Conservation (phyloP, 139 green algal species). For the Volvox africanus region DNA sequence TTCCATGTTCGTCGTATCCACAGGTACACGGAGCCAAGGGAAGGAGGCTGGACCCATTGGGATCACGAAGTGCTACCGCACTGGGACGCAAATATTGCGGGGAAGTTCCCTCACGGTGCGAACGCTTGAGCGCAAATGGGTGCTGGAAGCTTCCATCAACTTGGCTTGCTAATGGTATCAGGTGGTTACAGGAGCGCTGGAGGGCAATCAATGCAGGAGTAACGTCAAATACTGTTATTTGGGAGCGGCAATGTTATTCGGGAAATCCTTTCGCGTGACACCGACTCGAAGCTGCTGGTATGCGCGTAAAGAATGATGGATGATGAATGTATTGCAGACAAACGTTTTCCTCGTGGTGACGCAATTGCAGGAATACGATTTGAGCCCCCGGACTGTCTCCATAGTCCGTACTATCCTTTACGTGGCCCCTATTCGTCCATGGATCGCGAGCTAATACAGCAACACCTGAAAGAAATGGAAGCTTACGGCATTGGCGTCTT, state of each 20-base stretch:
- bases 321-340: too few relatives aligned
- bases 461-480: conserved; percentile 57
- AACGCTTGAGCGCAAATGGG: too few relatives aligned
- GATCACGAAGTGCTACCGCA: conserved; percentile 67
- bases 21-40: conserved; percentile 55
- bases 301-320: too few relatives aligned
- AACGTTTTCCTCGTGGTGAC: too few relatives aligned
- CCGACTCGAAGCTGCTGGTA: too few relatives aligned
- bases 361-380: conserved; percentile 38
- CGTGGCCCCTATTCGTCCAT: conserved; percentile 58
- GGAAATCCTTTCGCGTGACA: too few relatives aligned
- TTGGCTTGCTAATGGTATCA: too few relatives aligned
- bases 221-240: too few relatives aligned
- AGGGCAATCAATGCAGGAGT: too few relatives aligned
- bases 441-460: conserved; percentile 39
- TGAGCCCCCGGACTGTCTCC: conserved; percentile 57
- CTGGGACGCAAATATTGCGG: conserved; percentile 40
- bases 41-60: conserved; percentile 61
- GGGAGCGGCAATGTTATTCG: too few relatives aligned
- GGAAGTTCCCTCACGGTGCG: conserved; percentile 18
- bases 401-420: conserved; percentile 62
- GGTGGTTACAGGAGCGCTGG: too few relatives aligned
- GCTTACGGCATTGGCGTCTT: conserved; percentile 55
- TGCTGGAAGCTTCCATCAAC: too few relatives aligned
- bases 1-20: background rate